Conservation (phyloP, 2,329 filamentous ascomycete species). For the Rhynchosporium secalis region DNA sequence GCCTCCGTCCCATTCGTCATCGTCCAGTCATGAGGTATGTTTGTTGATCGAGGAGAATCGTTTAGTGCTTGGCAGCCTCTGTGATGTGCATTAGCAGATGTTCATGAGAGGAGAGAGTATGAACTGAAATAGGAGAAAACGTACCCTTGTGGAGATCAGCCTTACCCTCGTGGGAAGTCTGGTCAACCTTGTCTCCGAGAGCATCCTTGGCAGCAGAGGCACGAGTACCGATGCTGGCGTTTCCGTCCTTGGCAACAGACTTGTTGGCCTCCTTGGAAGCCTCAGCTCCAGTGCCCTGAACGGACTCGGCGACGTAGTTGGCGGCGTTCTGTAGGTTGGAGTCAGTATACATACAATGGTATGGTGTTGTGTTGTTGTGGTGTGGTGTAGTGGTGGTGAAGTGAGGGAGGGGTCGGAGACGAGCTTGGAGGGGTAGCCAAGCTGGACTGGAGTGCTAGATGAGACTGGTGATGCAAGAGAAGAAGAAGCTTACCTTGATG, state of each 20-base stretch:
- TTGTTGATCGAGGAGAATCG: conserved; percentile 14
- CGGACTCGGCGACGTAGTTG: conserved; percentile 57
- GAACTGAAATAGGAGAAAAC: conserved; percentile 5
- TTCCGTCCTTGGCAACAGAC: conserved; percentile 52
- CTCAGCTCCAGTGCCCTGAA: conserved; percentile 50
- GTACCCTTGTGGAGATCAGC: conserved; percentile 51
- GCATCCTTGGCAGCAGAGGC: conserved; percentile 54
- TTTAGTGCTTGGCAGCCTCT: conserved; percentile 42
- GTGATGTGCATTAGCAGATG: conserved; percentile 20
- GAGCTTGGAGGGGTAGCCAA: not conserved
- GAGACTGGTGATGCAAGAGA: conserved; percentile 1
- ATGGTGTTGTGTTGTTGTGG: not conserved
- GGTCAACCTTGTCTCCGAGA: conserved; percentile 52
- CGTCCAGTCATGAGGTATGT: conserved; percentile 16
- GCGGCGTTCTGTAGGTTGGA: conserved; percentile 45
- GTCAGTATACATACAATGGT: conserved; percentile 7
- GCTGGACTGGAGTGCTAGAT: not conserved
- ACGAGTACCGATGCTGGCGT: conserved; percentile 47
- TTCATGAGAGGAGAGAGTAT: not conserved
- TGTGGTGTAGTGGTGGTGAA: not conserved
- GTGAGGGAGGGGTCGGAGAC: too few species aligned
- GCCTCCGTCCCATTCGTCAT: conserved; percentile 3
- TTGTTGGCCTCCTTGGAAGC: conserved; percentile 61
- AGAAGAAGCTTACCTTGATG: conserved; percentile 36
- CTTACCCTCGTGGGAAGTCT: conserved; percentile 51